Evolutionary conservation across 2,329 filamentous ascomycete species (phyloP).

Genomic region (Fusarium tanahbumbuense): DNA sequence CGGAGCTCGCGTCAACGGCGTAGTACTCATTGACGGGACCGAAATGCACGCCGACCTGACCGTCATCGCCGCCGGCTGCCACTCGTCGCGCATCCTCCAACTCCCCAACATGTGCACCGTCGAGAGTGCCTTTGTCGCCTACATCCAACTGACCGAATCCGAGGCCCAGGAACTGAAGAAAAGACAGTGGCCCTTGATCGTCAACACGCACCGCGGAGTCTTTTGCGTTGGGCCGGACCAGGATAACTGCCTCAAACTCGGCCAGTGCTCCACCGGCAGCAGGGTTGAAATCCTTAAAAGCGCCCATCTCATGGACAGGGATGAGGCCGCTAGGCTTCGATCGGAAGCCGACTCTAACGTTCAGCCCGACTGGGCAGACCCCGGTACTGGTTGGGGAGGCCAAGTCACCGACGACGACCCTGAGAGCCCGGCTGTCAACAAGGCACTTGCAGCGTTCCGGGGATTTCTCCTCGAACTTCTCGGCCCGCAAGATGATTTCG

Average conservation of each 20-base stretch:
- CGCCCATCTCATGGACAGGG: not conserved
- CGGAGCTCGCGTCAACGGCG: not conserved
- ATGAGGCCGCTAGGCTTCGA: not conserved
- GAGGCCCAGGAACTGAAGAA: not conserved
- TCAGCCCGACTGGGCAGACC: not conserved
- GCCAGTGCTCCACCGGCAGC: conserved; percentile 3
- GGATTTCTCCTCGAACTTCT: not conserved
- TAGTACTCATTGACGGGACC: not conserved
- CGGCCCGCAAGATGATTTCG: not conserved
- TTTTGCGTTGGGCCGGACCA: conserved; percentile 5
- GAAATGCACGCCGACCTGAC: not conserved
- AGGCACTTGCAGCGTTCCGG: not conserved
- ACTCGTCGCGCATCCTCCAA: not conserved
- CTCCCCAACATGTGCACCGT: conserved; percentile 1
- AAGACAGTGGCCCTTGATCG: conserved; percentile 1
- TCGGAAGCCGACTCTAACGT: not conserved
- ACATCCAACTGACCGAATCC: not conserved
- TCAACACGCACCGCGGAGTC: conserved; percentile 1
- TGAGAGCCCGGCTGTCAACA: not conserved
- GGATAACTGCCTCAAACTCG: not conserved
- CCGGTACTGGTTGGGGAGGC: not conserved
- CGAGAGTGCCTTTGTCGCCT: not conserved
- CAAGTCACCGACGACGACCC: not conserved
- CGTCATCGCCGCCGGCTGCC: not conserved
- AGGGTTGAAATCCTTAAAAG: conserved; percentile 2